A percentile compares a stretch with the other conserved stretches of the same genome.
Evolutionary conservation across 2,329 filamentous ascomycete species (phyloP).

Genomic region (Chalara sp.): DNA sequence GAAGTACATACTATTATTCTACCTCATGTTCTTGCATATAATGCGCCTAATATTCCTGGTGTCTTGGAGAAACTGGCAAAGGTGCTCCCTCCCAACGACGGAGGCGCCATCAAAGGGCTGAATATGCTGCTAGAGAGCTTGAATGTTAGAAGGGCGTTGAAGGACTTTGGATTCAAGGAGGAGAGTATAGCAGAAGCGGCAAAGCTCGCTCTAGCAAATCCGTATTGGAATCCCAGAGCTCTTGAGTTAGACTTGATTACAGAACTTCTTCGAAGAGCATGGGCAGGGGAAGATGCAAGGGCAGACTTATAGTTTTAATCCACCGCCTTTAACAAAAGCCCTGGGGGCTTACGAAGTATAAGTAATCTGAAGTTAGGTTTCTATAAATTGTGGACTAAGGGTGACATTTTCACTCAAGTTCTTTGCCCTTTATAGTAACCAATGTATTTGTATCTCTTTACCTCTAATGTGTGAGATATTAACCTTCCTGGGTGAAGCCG

Average conservation of each 20-base stretch:
- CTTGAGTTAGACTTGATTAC: constrained; percentile 44
- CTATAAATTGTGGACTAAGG: too few species aligned
- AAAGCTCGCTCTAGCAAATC: constrained; percentile 49
- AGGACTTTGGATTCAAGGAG: constrained; percentile 52
- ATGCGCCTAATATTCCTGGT: constrained; percentile 46
- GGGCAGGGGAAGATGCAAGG: constrained; percentile 50
- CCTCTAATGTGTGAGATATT: too few species aligned
- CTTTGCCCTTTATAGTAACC: too few species aligned
- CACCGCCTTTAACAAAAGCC: too few species aligned
- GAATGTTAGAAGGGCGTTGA: constrained; percentile 44
- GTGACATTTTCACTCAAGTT: too few species aligned
- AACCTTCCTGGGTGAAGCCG: too few species aligned
- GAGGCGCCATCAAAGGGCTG: constrained; percentile 49
- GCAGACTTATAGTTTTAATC: constrained; percentile 28
- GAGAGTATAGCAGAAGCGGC: constrained; percentile 53
- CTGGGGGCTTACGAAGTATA: too few species aligned
- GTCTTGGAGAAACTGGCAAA: constrained; percentile 46
- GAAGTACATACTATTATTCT: constrained; percentile 59
- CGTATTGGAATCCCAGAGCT: constrained; percentile 52
- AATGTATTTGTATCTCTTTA: too few species aligned
- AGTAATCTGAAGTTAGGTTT: too few species aligned
- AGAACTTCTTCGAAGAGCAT: constrained; percentile 52
- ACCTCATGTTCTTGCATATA: constrained; percentile 57
- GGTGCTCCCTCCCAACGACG: constrained; percentile 47
- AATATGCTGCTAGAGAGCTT: constrained; percentile 49